Base-by-base conservation (phyloP, 305 asterid genomes). In the Fraxinus paxiana region DNA sequence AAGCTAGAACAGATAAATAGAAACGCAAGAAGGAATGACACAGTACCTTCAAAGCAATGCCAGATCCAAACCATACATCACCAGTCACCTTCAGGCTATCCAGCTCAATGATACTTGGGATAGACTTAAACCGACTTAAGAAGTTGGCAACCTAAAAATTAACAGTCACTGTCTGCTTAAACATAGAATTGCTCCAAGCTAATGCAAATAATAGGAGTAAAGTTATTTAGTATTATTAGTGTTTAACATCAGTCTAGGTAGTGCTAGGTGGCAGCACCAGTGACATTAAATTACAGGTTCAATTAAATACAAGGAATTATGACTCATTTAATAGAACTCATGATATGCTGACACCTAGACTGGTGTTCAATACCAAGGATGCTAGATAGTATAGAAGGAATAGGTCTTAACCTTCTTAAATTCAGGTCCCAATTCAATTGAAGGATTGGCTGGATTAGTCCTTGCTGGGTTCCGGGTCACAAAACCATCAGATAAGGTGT, bases 361-460 rank as follows among this genome's bases (percentile, higher is more conserved):
- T 5, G 7, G 37, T 34, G 7, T 6, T 34, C 7, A 34, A 34
- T 8, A 34, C 38, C 38, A 34, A 8, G 1, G 38, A 1, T 34
- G 38, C 38, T 1, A 5, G 38, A 34, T 34, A 34, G 38, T 8
- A 34, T 37, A 83, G 77, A 18, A 17, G 43, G 26, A 48, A 75
- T 30, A 43, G 77, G 85, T 79, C 26, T 65, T 35, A 67, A 95
- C 98, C 98, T 95, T 95, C 91, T 95, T 95, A 82, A 94, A 95
- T 84, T 94, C 99, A 67, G 98, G 98, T 59, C 99, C 99, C 93
- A 95, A 84, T 74, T 95, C 99, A 81, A 95, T 92, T 43, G 92
- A 59, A 73, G 99, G 99, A 83, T 95, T 95, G 35, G 90, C 86
- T 75, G 98, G 97, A 80, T 92, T 91, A 41, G 91, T 70, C 88